Evolutionary conservation across 148 eudicot species (phyloP), one percentile per base, ranked within the genome.

Genomic region (Persicaria tinctoria): DNA sequence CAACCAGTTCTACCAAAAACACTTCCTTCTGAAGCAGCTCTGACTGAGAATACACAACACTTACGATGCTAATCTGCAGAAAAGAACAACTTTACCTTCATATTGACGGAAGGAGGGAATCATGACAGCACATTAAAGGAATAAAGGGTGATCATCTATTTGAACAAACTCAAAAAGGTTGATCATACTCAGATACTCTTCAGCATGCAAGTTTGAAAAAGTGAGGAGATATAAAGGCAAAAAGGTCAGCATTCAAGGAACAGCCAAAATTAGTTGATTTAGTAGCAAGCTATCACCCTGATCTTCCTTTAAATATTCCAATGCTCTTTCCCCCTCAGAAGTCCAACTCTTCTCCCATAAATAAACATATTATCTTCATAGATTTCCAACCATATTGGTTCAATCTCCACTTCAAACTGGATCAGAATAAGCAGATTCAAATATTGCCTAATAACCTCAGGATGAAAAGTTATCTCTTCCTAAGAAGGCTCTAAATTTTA

Each of bases 1-100:
- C 97, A 53, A 94, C 84, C 76, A 90, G 73, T 80, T 94, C 98
- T 76, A 92, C 98, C 82, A 94, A 73, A 82, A 94, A 91, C 27
- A 94, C 97, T 85, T 94, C 98, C 86, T 91, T 94, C 84, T 89
- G 89, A 68, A 94, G 91, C 60, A 94, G 89, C 80, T 94, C 98
- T 70, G 97, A 94, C 83, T 91, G 98, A 17, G 97, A 90, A 79
- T 92, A 94, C 68, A 88, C 98, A 46, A 94, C 96, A 85, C 98
- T 94, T 68, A 91, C 96, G 76, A 80, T 75, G 64, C 92, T 86
- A 82, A 89, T 89, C 92, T 89, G 87, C 72, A 71, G 7, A 77
- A 45, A 68, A 11, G 23, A 7, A 49, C 50, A 64, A 62, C 48
- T 5, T 66, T 44, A 66, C 70, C 47, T 66, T 66, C 6, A 66